Conservation (phyloP, 208 protist species). For the Trypanosoma lewisi region DNA sequence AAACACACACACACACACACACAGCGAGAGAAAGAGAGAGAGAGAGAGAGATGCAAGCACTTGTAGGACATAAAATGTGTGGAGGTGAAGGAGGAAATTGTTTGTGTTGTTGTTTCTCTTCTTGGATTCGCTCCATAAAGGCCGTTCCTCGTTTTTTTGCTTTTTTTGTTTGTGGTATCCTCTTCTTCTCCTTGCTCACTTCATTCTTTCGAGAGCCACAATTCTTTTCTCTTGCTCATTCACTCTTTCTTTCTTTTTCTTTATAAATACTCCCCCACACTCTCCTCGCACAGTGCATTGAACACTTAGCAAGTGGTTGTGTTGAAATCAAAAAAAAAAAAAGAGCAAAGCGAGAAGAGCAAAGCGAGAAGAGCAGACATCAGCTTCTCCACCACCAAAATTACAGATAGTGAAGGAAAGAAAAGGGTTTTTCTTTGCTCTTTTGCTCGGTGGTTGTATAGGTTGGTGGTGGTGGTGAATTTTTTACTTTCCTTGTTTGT, state of each 20-base stretch:
- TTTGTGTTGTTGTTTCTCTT: background rate
- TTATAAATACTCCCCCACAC: too few relatives aligned
- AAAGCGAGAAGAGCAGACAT: background rate
- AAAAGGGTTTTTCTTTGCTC: background rate
- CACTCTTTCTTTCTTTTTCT: too few relatives aligned
- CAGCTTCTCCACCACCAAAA: too few relatives aligned
- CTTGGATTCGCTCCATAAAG: background rate
- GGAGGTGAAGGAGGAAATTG: background rate
- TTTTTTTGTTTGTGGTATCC: too few relatives aligned
- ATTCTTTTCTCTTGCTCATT: background rate
- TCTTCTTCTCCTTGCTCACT: constrained; percentile 7
- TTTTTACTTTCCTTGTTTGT: constrained; percentile 3
- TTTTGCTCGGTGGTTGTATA: background rate
- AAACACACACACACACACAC: too few relatives aligned
- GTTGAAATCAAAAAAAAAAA: background rate
- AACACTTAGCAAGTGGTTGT: too few relatives aligned
- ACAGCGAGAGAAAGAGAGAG: too few relatives aligned
- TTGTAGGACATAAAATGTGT: too few relatives aligned
- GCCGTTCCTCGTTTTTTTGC: constrained; percentile 9
- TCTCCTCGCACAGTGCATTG: too few relatives aligned
- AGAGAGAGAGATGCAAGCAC: too few relatives aligned
- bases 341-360: background rate
- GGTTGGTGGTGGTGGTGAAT: constrained; percentile 3
- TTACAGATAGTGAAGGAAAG: background rate
- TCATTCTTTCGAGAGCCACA: background rate